Base-by-base conservation (phyloP, 345 rosid species). In the Hibiscus mutabilis region DNA sequence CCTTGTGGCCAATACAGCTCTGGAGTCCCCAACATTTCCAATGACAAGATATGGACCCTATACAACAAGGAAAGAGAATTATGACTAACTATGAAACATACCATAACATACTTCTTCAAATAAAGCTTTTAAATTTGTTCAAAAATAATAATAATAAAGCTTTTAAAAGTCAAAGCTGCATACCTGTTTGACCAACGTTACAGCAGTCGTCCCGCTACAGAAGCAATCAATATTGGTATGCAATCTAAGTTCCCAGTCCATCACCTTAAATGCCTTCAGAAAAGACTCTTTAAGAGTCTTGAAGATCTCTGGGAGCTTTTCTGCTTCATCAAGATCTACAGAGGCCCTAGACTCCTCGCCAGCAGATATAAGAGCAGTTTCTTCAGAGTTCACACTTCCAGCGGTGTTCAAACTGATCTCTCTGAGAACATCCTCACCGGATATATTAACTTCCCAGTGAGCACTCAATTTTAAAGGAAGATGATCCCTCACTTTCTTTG, bases 201-300 rank as follows among this genome's bases (percentile, higher is more conserved):
- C 99, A 12, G 99, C 99, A 2, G 99, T 95, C 56, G 99, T 92
- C 58, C 99, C 99, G 70, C 99, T 95, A 77, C 98, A 95, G 83
- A 78, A 92, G 79, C 97, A 90, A 74, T 95, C 97, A 68, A 89
- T 87, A 79, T 75, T 82, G 60, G 82, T 63, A 73, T 89, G 92
- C 86, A 86, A 68, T 71, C 88, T 86, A 29, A 95, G 89, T 76
- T 95, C 99, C 80, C 96, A 78, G 74, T 95, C 99, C 99, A 90
- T 95, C 76, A 85, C 84, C 79, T 86, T 95, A 79, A 92, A 95
- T 67, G 99, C 96, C 84, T 85, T 90, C 64, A 95, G 84, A 89
- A 92, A 92, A 9, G 94, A 82, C 73, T 88, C 98, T 81, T 86
- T 90, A 67, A 95, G 82, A 0, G 82, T 80, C 77, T 72, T 82